A percentile compares a stretch with the other conserved stretches of the same genome.
Evolutionary conservation across 495 filamentous ascomycete species (phyloP).

Genomic region (Acidiella bohemica): DNA sequence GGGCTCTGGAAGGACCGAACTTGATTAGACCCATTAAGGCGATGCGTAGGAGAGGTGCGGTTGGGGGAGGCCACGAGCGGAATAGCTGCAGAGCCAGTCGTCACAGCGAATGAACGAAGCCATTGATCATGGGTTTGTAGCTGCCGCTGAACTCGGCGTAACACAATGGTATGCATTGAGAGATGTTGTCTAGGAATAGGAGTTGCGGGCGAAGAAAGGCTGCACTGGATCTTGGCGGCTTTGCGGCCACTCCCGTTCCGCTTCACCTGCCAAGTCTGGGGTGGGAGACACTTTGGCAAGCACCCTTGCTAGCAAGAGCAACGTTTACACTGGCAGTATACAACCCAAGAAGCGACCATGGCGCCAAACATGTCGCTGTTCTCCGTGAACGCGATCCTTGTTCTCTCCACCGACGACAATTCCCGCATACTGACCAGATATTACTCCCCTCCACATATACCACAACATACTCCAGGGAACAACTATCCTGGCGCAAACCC

Average conservation of each 20-base stretch:
- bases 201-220: not conserved
- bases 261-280: too few relatives aligned
- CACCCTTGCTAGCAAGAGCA: too few relatives aligned
- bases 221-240: conserved; percentile 5
- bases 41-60: too few relatives aligned
- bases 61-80: too few relatives aligned
- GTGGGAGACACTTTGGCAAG: too few relatives aligned
- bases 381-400: conserved; percentile 82
- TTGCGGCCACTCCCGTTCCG: not conserved
- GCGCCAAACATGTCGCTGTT: conserved; percentile 64
- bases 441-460: conserved; percentile 68
- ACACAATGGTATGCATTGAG: conserved; percentile 4
- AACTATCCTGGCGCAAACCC: conserved; percentile 56
- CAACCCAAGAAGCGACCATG: too few relatives aligned
- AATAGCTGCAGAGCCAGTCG: too few relatives aligned
- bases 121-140: conserved; percentile 11
- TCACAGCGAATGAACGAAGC: conserved; percentile 7
- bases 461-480: conserved; percentile 34
- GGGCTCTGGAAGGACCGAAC: too few relatives aligned
- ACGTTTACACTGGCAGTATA: too few relatives aligned
- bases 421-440: conserved; percentile 91
- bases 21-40: too few relatives aligned
- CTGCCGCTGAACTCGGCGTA: conserved; percentile 10
- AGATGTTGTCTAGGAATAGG: not conserved
- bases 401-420: conserved; percentile 76